Evolutionary conservation across 345 rosid species (phyloP), one percentile per base, ranked within the genome.

Genomic region (Rubroshorea leprosula): DNA sequence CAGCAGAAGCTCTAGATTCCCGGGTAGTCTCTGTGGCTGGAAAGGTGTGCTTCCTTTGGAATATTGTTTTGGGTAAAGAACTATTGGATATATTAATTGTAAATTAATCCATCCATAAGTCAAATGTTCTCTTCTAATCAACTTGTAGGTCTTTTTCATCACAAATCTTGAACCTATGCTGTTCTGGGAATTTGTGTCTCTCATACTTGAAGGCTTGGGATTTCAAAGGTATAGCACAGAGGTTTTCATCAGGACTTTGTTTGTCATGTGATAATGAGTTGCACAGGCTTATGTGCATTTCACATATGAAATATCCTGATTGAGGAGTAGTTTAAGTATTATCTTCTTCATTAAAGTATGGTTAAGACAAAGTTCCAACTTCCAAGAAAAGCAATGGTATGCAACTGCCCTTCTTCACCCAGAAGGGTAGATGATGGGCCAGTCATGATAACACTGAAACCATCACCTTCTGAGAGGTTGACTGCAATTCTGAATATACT

Each of bases 81-180:
- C 5, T 58, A 29, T 4, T 29, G 16, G 5, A 5, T 45, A 24
- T n/a, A n/a, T n/a, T n/a, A n/a, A 35, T 3, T 35, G 27, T 54
- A 5, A 52, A 59, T 25, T 19, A 26, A 24, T 38, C 25, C 21
- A 44, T 35, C 58, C 68, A 22, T 41, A 13, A 21, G 23, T 17
- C 21, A n/a, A 58, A 21, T 56, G 52, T 61, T 22, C 64, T 18
- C n/a, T 52, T 31, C 29, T 63, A n/a, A 62, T 64, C n/a, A 38
- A 55, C 49, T 27, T 92, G 75, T 70, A 93, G 97, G 96, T 84
- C 24, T 93, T 89, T 69, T 87, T 89, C 62, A 82, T 93, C 76
- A 93, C 97, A 4, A 85, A 93, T 78, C 74, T 72, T 10, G 77
- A 89, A 76, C 96, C 90, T 7, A 54, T 85, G 63, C 81, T 63